Base-by-base conservation (phyloP, 2,329 filamentous ascomycete genomes). In the Bipolaris sorokiniana region DNA sequence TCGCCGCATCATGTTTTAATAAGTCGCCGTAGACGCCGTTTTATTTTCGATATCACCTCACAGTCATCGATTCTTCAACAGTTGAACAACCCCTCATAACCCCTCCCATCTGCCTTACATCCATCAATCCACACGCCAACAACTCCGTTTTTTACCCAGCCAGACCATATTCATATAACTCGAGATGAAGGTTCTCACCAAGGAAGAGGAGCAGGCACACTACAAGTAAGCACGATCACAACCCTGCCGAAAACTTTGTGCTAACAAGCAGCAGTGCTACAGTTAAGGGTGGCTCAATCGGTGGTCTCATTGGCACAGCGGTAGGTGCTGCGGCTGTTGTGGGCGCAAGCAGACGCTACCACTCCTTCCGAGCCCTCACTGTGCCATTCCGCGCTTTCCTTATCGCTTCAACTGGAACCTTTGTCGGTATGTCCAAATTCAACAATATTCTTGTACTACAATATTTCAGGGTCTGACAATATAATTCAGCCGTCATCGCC, bases 371-470 rank as follows among this genome's bases (percentile, higher is more conserved):
- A 65, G 79, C 83, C 64, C 88, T 99, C 60, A 97, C 94, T 0
- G 74, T 97, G 0, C 95, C 92, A 16, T 92, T 99, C 84, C 91
- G 92, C 67, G 83, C 91, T 52, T 99, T 98, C 85, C 86, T 98
- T 62, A 85, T 95, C 64, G 89, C 90, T 42, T 96, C 92, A 7
- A 77, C 87, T 10, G 88, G 86, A 46, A 97, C 95, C 3, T 97
- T 97, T 74, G 83, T 87, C 63, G 89, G 92, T 81, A 72, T 31
- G 77, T 64, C 18, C 31, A 15, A 18, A n/a, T 16, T 9, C 16
- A n/a, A 3, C 31, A 16, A 36, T 34, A 11, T 26, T 15, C 16
- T 7, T n/a, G 33, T 22, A 3, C 9, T 15, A 13, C n/a, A 38
- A 20, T 20, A 33, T 6, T 26, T 23, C 5, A 10, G 38, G 59